These are phyloP conservation scores for Glarea lozoyensis DNA, from an alignment of 495 filamentous ascomycete genomes.

Conservation along the genomic window DNA sequence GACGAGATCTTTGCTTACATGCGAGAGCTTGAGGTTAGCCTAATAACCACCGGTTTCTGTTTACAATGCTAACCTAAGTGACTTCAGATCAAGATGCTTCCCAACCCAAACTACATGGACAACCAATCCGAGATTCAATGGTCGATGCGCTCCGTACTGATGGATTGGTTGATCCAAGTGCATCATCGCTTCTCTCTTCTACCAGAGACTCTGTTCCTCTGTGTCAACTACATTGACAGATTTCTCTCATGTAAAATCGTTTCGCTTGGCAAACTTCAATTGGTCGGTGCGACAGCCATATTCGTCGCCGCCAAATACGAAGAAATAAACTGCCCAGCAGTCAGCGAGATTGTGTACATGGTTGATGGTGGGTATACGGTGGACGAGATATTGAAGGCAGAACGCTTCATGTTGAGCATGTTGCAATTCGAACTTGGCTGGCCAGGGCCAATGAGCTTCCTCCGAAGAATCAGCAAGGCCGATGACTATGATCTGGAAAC, in stretches of 20 bases:
- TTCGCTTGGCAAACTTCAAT: constrained; percentile 87
- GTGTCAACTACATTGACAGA: constrained; percentile 91
- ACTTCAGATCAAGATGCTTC: constrained; percentile 64
- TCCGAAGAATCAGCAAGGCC: constrained; percentile 93
- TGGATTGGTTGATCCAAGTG: constrained; percentile 97
- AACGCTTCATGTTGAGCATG: constrained; percentile 96
- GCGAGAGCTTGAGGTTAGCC: constrained; percentile 75
- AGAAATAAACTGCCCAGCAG: constrained; percentile 92
- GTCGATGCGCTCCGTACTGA: constrained; percentile 95
- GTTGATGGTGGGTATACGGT: constrained; percentile 82
- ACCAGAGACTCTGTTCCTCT: constrained; percentile 89
- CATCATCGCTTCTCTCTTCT: constrained; percentile 84
- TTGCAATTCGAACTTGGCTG: constrained; percentile 90
- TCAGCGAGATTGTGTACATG: constrained; percentile 96
- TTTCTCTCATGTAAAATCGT: constrained; percentile 94
- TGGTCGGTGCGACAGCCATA: constrained; percentile 92
- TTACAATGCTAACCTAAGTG: constrained; percentile 9
- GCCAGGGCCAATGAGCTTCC: constrained; percentile 97
- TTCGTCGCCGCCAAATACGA: constrained; percentile 97
- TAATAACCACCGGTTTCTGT: not conserved
- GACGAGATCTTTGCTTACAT: constrained; percentile 94
- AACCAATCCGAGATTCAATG: constrained; percentile 94
- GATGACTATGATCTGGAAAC: constrained; percentile 97
- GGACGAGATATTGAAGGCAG: constrained; percentile 94
- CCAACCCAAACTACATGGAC: constrained; percentile 91